Evolutionary conservation across 805 yeast species (phyloP), one percentile per base, ranked within the genome.

Genomic region (Wickerhamomyces rabaulensis): DNA sequence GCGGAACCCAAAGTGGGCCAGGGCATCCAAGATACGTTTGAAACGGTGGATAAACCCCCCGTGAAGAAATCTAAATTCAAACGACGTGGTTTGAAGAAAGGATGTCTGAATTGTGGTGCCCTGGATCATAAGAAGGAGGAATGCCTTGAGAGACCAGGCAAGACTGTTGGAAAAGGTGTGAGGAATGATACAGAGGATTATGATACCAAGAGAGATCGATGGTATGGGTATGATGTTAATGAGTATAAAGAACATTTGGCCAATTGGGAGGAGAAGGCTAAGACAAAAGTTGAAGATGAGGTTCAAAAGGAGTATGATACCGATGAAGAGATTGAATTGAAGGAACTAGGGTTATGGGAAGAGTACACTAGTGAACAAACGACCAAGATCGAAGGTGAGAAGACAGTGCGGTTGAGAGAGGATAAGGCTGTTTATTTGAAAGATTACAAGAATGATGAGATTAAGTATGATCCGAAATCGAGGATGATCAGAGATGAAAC

Each of bases 401-500:
- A 67, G 44, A 62, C 76, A 9, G 74, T 85, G 0, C 66, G 96
- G 42, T 79, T 85, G 27, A 61, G 91, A 45, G 85, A 82, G 50
- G 96, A 89, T 58, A 79, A 79, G 36, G 95, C 96, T n/a, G 64
- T 79, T 51, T 79, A 88, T 69, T 57, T 79, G 55, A 67, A 78
- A 58, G 73, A 82, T 39, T 65, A 78, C 10, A 44, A 55, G 6
- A 68, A 72, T 50, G 70, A 65, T 23, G 74, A 71, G 9, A 62
- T 75, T 8, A 69, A 72, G 20, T 76, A 76, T 54, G 80, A 80
- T 55, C 82, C 84, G 2, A 78, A 73, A 55, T 72, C 83, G 3
- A 65, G 82, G 46, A 51, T 63, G 19, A 59, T 66, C 43, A 59
- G 66, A 45, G 62, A 62, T 44, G 67, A 63, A 21, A 47, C 52